Percentiles rank a stretch among this genome's conserved stretches.
Conservation (phyloP, 2,329 filamentous ascomycete species). For the Aureobasidium subglaciale region DNA sequence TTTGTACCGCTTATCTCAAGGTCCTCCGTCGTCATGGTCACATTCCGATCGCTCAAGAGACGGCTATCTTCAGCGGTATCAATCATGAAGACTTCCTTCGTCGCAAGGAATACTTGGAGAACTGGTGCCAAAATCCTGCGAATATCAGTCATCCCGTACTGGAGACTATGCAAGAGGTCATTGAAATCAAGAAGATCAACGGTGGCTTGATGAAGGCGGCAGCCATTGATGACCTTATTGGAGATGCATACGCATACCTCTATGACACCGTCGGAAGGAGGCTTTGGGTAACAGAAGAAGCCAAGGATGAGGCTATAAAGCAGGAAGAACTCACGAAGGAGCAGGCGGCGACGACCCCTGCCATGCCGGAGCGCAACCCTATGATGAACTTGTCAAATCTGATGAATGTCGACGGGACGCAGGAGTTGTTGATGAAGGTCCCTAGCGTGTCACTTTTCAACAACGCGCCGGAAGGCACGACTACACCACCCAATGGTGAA, state of each 20-base stretch:
- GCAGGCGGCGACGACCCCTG: slow-evolving; percentile 18
- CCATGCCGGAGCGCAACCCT: slow-evolving; percentile 22
- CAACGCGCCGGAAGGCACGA: slow-evolving; percentile 19
- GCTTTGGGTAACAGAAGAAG: slow-evolving; percentile 37
- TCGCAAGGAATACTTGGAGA: slow-evolving; percentile 53
- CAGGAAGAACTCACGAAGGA: slow-evolving; percentile 18
- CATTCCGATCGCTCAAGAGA: slow-evolving; percentile 56
- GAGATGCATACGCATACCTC: slow-evolving; percentile 76
- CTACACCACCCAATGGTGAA: slow-evolving; percentile 15
- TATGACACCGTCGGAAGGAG: slow-evolving; percentile 60
- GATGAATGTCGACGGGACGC: slow-evolving; percentile 28
- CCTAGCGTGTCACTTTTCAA: background rate
- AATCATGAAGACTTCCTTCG: slow-evolving; percentile 58
- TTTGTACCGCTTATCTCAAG: slow-evolving; percentile 51
- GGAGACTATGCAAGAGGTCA: slow-evolving; percentile 57
- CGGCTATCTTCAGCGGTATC: slow-evolving; percentile 56
- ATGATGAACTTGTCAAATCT: slow-evolving; percentile 29
- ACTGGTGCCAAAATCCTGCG: slow-evolving; percentile 47
- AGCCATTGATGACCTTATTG: slow-evolving; percentile 86
- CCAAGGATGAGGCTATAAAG: slow-evolving; percentile 17
- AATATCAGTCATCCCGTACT: slow-evolving; percentile 43
- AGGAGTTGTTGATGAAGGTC: slow-evolving; percentile 13
- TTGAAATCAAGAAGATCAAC: slow-evolving; percentile 73
- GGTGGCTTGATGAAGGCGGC: slow-evolving; percentile 77
- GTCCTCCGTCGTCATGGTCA: slow-evolving; percentile 48